Evolutionary conservation across 169 alveolate species (phyloP).

Genomic region (Plasmodium falciparum): DNA sequence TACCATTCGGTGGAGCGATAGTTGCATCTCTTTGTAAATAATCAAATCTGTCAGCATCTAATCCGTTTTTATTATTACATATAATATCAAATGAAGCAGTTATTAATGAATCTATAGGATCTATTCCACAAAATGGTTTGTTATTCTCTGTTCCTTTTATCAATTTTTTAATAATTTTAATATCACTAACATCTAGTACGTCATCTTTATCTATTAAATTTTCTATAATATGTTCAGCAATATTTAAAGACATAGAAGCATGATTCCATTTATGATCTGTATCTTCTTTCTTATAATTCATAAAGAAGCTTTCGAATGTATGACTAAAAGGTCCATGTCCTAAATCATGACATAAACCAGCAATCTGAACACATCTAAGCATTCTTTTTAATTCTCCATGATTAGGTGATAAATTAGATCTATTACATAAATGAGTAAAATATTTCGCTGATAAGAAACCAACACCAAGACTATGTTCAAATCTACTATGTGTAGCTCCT

Average conservation of each 20-base stretch:
- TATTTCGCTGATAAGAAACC: slow-evolving; percentile 87
- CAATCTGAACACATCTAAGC: slow-evolving; percentile 87
- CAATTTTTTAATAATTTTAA: slow-evolving; percentile 48
- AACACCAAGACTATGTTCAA: slow-evolving; percentile 93
- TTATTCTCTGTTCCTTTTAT: slow-evolving; percentile 47
- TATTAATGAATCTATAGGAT: slow-evolving; percentile 79
- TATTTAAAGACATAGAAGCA: slow-evolving; percentile 82
- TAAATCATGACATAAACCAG: slow-evolving; percentile 94
- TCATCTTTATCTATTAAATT: slow-evolving; percentile 68
- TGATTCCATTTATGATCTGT: slow-evolving; percentile 81
- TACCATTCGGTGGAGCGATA: slow-evolving; percentile 81
- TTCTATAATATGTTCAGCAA: slow-evolving; percentile 81
- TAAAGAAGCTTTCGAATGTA: slow-evolving; percentile 86
- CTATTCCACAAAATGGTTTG: slow-evolving; percentile 39
- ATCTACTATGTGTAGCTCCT: slow-evolving; percentile 93
- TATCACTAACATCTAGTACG: slow-evolving; percentile 65
- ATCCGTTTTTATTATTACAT: slow-evolving; percentile 90
- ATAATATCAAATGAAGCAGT: slow-evolving; percentile 92
- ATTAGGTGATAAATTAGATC: slow-evolving; percentile 45
- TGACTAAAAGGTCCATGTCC: slow-evolving; percentile 96
- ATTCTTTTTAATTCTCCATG: slow-evolving; percentile 73
- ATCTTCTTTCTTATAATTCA: slow-evolving; percentile 47
- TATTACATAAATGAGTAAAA: slow-evolving; percentile 82
- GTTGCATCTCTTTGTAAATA: slow-evolving; percentile 92
- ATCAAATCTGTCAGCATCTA: slow-evolving; percentile 95